A percentile compares a stretch with the other conserved stretches of the same genome.
These are phyloP conservation scores for Metschnikowia henanensis DNA, from an alignment of 805 yeast genomes.

Conservation along the genomic window DNA sequence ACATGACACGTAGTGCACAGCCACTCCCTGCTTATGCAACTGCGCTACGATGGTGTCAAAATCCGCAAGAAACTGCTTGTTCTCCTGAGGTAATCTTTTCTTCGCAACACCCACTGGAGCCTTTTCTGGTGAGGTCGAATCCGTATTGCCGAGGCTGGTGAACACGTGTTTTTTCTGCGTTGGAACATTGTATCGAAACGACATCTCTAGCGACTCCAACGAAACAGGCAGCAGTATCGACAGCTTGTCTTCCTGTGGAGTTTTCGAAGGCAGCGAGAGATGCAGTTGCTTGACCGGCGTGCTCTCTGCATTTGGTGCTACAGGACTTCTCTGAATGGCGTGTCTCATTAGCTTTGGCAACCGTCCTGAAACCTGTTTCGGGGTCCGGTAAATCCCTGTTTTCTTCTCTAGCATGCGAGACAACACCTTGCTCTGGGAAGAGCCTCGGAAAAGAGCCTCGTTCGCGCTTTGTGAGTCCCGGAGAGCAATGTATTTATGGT, in stretches of 20 bases:
- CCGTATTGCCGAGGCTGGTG: constrained; percentile 3
- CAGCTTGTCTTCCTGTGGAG: neutral
- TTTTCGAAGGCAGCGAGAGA: neutral
- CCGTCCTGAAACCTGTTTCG: constrained; percentile 33
- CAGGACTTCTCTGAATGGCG: constrained; percentile 1
- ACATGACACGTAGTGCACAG: constrained; percentile 12
- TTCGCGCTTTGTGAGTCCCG: constrained; percentile 25
- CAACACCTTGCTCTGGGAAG: constrained; percentile 39
- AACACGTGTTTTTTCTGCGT: constrained; percentile 11
- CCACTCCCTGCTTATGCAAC: constrained; percentile 10
- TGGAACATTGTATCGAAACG: constrained; percentile 12
- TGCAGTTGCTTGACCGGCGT: constrained; percentile 1
- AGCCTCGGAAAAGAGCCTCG: constrained; percentile 27
- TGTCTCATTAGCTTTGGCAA: constrained; percentile 12
- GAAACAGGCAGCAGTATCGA: neutral
- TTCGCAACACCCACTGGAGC: neutral
- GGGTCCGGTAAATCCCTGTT: constrained; percentile 35
- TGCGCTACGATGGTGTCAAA: constrained; percentile 6
- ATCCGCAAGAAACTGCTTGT: constrained; percentile 7
- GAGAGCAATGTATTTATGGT: constrained; percentile 34
- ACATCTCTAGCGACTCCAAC: constrained; percentile 13
- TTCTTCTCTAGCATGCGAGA: constrained; percentile 40
- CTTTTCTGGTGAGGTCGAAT: neutral
- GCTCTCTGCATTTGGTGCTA: constrained; percentile 6
- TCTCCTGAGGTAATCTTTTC: constrained; percentile 6